phyloP scores from a whole-genome alignment of 805 yeast species.

The Clavispora santaluciae region DNA sequence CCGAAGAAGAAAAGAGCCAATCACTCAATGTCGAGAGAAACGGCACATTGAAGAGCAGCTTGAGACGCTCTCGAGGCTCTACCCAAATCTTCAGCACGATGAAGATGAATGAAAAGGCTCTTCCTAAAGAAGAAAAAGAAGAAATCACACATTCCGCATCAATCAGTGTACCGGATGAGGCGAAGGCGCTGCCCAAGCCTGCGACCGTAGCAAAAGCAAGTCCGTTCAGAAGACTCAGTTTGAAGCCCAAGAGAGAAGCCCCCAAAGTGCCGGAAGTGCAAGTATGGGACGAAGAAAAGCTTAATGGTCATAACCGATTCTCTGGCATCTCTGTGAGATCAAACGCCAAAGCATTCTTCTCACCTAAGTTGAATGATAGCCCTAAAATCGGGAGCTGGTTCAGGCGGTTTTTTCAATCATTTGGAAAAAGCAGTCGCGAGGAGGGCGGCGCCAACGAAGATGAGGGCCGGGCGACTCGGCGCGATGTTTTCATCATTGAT shows the following conservation, averaged over 20 bases:
- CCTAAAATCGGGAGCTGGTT: conserved; percentile 29
- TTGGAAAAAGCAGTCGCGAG: conserved; percentile 11
- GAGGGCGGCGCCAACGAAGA: conserved; percentile 3
- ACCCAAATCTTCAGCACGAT: conserved; percentile 30
- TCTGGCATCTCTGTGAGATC: conserved; percentile 30
- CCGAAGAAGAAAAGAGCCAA: conserved; percentile 3
- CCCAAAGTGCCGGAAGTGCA: conserved; percentile 30
- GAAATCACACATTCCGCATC: not conserved
- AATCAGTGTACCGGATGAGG: not conserved
- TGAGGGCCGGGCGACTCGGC: conserved; percentile 2
- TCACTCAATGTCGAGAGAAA: conserved; percentile 7
- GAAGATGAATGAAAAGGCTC: conserved; percentile 10
- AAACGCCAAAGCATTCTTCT: conserved; percentile 6
- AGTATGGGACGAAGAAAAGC: conserved; percentile 2
- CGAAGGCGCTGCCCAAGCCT: not conserved
- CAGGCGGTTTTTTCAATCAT: conserved; percentile 29
- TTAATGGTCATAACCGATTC: conserved; percentile 24
- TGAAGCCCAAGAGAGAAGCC: conserved; percentile 36
- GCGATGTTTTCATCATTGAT: conserved; percentile 29
- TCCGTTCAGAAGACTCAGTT: conserved; percentile 22
- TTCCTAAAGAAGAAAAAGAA: not conserved
- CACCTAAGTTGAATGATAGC: conserved; percentile 12
- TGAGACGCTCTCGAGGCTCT: conserved; percentile 21
- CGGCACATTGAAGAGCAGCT: conserved; percentile 7
- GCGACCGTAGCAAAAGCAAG: not conserved